Conservation (phyloP, 345 rosid species). For the Laguncularia racemosa region DNA sequence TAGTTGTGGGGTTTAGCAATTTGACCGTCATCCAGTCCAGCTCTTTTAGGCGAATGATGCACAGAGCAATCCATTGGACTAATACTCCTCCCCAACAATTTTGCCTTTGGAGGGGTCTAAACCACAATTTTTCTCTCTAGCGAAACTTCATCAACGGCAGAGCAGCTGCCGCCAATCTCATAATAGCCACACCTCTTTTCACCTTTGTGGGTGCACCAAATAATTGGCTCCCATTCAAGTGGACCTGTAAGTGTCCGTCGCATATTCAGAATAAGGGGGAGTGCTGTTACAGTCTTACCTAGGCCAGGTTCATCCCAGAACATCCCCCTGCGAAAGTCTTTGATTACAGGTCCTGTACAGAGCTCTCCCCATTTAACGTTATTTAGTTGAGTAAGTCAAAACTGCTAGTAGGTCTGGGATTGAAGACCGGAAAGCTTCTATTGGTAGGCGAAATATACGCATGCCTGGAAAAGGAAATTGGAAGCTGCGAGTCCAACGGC, state of each 20-base stretch:
- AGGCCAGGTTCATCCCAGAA: slow-evolving; percentile 99
- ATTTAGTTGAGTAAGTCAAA: no score
- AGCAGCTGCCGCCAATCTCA: slow-evolving; percentile 44
- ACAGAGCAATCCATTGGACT: slow-evolving; percentile 20
- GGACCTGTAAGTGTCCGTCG: slow-evolving; percentile 78
- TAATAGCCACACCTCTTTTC: slow-evolving; percentile 71
- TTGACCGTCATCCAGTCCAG: slow-evolving; percentile 32
- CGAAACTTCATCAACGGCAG: slow-evolving; percentile 21
- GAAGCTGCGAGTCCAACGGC: no score
- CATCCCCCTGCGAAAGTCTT: slow-evolving; percentile 90
- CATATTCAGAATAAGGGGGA: slow-evolving; percentile 82
- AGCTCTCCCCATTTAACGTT: no score
- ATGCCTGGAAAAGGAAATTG: no score
- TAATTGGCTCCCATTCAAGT: slow-evolving; percentile 56
- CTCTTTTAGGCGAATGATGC: slow-evolving; percentile 41
- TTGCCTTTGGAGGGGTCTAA: slow-evolving; percentile 35
- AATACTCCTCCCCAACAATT: slow-evolving; percentile 27
- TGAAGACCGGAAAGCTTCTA: no score
- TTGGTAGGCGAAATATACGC: no score
- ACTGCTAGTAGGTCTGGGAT: no score
- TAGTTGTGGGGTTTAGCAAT: slow-evolving; percentile 24
- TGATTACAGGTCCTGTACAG: no score
- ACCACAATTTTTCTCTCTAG: slow-evolving; percentile 31
- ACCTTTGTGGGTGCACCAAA: slow-evolving; percentile 68
- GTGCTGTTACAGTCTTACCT: slow-evolving; percentile 92